A percentile compares a stretch with the other conserved stretches of the same genome.
Conservation (phyloP, 805 yeast species). For the Candida vaughaniae region DNA sequence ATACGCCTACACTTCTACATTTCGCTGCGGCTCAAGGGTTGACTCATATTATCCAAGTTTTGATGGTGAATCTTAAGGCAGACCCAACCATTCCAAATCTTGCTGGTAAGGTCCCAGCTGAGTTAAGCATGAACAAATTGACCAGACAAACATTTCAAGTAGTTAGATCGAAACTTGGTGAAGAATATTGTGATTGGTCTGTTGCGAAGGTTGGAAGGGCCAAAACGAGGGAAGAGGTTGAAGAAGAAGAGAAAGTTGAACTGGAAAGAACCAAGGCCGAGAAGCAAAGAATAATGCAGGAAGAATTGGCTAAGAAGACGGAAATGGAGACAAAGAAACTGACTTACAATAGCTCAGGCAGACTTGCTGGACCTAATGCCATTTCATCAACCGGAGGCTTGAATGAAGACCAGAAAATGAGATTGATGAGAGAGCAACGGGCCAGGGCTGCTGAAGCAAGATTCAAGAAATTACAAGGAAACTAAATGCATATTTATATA, state of each 20-base stretch:
- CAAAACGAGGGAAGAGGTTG: slow-evolving; percentile 59
- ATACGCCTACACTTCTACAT: slow-evolving; percentile 75
- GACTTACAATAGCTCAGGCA: slow-evolving; percentile 31
- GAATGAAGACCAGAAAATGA: slow-evolving; percentile 69
- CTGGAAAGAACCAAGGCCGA: slow-evolving; percentile 37
- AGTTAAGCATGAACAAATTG: slow-evolving; percentile 51
- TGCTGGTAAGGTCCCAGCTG: slow-evolving; percentile 65
- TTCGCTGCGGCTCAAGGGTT: slow-evolving; percentile 70
- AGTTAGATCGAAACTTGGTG: slow-evolving; percentile 68
- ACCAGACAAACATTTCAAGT: slow-evolving; percentile 61
- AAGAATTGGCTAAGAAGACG: slow-evolving; percentile 43
- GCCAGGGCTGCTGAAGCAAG: slow-evolving; percentile 97
- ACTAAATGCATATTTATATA: not conserved
- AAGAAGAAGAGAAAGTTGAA: slow-evolving; percentile 35
- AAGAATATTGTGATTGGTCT: slow-evolving; percentile 67
- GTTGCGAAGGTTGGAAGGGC: slow-evolving; percentile 60
- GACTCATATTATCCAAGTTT: slow-evolving; percentile 61
- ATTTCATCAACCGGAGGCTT: slow-evolving; percentile 55
- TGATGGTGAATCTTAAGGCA: slow-evolving; percentile 64
- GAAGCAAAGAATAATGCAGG: slow-evolving; percentile 41
- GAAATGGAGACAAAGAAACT: slow-evolving; percentile 41
- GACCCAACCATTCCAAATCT: slow-evolving; percentile 61
- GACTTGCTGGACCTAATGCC: slow-evolving; percentile 27
- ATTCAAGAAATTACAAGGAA: slow-evolving; percentile 25
- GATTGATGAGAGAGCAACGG: slow-evolving; percentile 88